Evolutionary conservation across 495 filamentous ascomycete genomes (phyloP).

Genomic region (Letharia columbiana): DNA sequence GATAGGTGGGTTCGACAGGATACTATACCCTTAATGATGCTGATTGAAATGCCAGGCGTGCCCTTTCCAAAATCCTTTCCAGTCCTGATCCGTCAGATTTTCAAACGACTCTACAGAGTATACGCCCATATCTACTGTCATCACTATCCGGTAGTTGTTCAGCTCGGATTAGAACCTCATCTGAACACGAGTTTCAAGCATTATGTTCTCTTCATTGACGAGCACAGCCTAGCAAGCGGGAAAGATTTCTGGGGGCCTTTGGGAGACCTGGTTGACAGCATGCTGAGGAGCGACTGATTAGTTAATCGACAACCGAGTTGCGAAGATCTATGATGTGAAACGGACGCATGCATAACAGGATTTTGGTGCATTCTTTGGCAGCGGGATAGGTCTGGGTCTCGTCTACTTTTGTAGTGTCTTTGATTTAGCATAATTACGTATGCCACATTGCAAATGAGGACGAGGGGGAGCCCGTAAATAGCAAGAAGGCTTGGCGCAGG

Average conservation of each 20-base stretch:
- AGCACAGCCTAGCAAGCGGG: constrained; percentile 77
- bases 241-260: constrained; percentile 98
- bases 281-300: constrained; percentile 79
- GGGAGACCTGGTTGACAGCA: constrained; percentile 92
- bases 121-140: constrained; percentile 99
- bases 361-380: constrained; percentile 8
- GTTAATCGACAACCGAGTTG: not conserved
- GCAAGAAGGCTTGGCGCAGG: not conserved
- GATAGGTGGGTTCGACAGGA: constrained; percentile 52
- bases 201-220: constrained; percentile 93
- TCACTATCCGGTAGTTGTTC: constrained; percentile 93
- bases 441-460: too few species aligned
- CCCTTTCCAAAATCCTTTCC: constrained; percentile 93
- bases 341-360: constrained; percentile 1
- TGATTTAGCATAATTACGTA: not conserved
- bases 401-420: not conserved
- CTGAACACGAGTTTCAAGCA: constrained; percentile 99
- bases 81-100: constrained; percentile 78
- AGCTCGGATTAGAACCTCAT: constrained; percentile 91
- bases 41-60: constrained; percentile 51
- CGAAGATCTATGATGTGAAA: not conserved
- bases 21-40: constrained; percentile 1
- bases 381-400: not conserved
- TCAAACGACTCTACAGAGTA: constrained; percentile 96
- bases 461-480: too few species aligned